Base-by-base conservation (phyloP, 164 flowering plant species). In the Tinospora cordifolia region DNA sequence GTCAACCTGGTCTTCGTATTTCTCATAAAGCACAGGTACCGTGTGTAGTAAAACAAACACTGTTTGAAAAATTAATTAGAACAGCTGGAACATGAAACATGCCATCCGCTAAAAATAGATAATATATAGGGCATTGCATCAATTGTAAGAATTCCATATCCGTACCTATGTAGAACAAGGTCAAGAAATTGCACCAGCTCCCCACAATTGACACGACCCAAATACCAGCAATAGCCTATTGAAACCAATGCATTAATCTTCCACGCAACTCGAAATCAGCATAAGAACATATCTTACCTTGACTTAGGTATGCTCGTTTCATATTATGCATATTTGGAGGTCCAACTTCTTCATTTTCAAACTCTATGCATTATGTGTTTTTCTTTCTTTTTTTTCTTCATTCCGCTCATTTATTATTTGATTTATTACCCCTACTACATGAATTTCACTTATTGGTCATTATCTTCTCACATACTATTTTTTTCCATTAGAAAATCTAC, bases 141-240 rank as follows among this genome's bases (percentile, higher is more conserved):
- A 9, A 40, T 9, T 40, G 9, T 40, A 13, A 26, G 14, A 44
- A 0, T 22, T 1, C 59, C 58, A 60, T 0, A 40, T 0, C 66
- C 63, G 78, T 85, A 92, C 98, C 84, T 76, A 87, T 82, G 75
- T 90, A 92, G 78, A 88, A 79, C 74, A 90, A 76, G 46, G 94
- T 87, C 87, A 92, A 71, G 87, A 92, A 89, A 75, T 84, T 88
- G 85, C 82, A 86, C 69, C 87, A 86, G 66, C 84, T 82, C 8
- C 98, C 96, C 69, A 88, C 74, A 40, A 90, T 72, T 6, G 96
- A 92, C 70, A 89, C 64, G 57, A 87, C 76, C 98, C 98, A 92
- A 75, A 92, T 75, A 21, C 87, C 92, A 74, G 87, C 91, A 73
- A 90, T 83, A 70, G 85, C 91, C 98, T 92, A 74, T 69, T 65